Conservation (phyloP, 176 grass and related monocot species). For the Raddia distichophylla region DNA sequence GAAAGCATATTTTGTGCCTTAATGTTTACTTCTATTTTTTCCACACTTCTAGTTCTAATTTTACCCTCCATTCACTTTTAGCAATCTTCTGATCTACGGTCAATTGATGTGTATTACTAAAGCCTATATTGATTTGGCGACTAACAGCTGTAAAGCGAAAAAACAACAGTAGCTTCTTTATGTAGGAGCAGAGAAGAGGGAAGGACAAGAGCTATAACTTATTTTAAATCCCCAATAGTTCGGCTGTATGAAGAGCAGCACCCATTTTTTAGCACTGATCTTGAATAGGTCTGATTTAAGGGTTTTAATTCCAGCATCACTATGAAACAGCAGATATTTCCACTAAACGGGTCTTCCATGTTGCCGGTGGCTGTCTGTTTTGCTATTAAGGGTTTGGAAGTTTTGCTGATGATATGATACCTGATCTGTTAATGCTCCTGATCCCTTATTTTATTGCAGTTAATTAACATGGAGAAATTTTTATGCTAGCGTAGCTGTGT, state of each 20-base stretch:
- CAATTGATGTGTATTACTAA: neutral
- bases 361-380: neutral
- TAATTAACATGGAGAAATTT: neutral
- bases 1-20: neutral
- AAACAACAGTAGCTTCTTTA: neutral
- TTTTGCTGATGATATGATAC: constrained; percentile 6
- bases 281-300: neutral
- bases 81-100: neutral
- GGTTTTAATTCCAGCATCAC: neutral
- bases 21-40: neutral
- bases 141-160: neutral
- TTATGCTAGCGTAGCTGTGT: neutral
- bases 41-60: neutral
- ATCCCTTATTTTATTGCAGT: neutral
- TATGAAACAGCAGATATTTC: neutral
- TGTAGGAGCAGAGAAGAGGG: neutral
- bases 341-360: neutral
- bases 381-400: neutral
- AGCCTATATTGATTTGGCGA: neutral
- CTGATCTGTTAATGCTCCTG: neutral
- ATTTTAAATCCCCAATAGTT: neutral
- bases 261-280: neutral
- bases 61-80: neutral
- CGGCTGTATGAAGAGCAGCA: neutral
- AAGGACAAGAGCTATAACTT: neutral